Percentiles rank a stretch among this genome's conserved stretches.
Evolutionary conservation across 176 grass and related monocot species (phyloP).

Genomic region (Aegilops tauschii): DNA sequence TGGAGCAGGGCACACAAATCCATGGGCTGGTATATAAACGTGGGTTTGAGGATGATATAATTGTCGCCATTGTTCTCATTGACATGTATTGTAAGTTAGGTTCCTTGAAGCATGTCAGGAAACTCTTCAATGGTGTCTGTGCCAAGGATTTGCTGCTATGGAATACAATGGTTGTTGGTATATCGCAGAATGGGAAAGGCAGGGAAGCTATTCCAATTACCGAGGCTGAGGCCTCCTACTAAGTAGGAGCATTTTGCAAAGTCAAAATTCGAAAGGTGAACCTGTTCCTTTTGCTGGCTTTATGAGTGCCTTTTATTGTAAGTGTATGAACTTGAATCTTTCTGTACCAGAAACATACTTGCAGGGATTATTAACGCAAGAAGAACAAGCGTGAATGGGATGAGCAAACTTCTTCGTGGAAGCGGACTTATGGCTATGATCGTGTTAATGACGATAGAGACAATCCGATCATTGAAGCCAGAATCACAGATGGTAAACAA

Average conservation of each 20-base stretch:
- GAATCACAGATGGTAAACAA: constrained; percentile 59
- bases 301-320: not conserved
- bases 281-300: not conserved
- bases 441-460: constrained; percentile 90
- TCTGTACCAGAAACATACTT: not conserved
- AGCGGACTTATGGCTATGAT: constrained; percentile 77
- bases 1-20: constrained; percentile 62
- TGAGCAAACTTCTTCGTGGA: constrained; percentile 77
- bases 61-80: constrained; percentile 53
- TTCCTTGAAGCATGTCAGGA: constrained; percentile 40
- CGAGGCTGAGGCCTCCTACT: constrained; percentile 73
- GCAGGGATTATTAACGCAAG: constrained; percentile 73
- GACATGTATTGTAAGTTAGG: constrained; percentile 89
- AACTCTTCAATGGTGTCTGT: constrained; percentile 46
- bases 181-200: constrained; percentile 62
- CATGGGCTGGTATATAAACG: constrained; percentile 64
- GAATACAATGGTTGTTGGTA: constrained; percentile 74
- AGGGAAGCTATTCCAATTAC: constrained; percentile 78
- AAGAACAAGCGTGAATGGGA: constrained; percentile 86
- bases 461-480: constrained; percentile 73
- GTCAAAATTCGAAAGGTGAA: constrained; percentile 69
- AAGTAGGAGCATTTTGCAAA: constrained; percentile 84
- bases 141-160: constrained; percentile 64
- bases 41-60: constrained; percentile 58
- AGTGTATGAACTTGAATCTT: not conserved